Base-by-base conservation (phyloP, 257 asterid species). In the Solanum piurae region DNA sequence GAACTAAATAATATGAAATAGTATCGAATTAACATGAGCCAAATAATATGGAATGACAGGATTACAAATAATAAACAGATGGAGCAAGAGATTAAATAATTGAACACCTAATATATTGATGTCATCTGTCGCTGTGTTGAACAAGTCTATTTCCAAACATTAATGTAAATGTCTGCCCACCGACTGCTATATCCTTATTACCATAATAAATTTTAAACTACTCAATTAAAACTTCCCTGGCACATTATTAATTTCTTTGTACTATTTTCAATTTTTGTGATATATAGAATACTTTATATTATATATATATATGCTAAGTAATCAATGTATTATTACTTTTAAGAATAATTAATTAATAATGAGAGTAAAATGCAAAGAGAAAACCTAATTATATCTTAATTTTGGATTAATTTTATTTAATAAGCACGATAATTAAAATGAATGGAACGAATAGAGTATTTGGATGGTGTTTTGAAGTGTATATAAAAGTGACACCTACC, bases 121-220 rank as follows among this genome's bases (percentile, higher is more conserved):
- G 36, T 8, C n/a, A 77, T 40, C 60, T 13, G 23, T 49, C 13
- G 60, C 14, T 77, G 84, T 42, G 38, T 42, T 77, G 37, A 77
- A 77, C 25, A 77, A 77, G 64, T 42, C 14, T 9, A 44, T 79
- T 25, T 44, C 68, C 44, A 44, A 74, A 49, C 72, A 87, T 74
- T 87, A 33, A 89, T 9, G 83, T n/a, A 33, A 29, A 74, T 89
- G 88, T 80, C 79, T 75, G 66, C 71, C 77, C 77, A 87, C 85
- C 91, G 29, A 89, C 83, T 85, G 83, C 86, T 52, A 62, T 38
- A 72, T 87, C 79, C 87, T 60, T 68, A n/a, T 64, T 31, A n/a
- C 69, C 87, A 52, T 86, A 7, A 18, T 13, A 34, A 34, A 34
- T 73, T 20, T 14, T 7, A 44, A 44, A 79, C 34, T 44, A 42